Percentiles rank a stretch among this genome's conserved stretches.
Evolutionary conservation across 148 eudicot species (phyloP).

Genomic region (Polygonum aviculare): DNA sequence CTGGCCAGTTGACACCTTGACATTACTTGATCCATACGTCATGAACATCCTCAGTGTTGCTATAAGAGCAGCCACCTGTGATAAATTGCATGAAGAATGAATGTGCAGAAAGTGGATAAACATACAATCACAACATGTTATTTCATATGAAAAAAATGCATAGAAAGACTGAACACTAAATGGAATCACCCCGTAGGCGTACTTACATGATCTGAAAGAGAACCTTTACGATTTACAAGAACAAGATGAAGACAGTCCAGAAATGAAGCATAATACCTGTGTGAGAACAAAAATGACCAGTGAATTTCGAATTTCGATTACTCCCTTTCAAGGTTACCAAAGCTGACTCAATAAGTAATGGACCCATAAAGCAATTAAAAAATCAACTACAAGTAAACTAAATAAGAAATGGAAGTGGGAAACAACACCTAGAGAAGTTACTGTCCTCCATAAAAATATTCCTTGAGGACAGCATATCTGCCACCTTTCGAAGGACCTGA

Average conservation of each 20-base stretch:
- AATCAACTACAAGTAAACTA: background rate
- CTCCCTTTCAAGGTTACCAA: background rate
- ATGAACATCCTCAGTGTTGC: constrained; percentile 67
- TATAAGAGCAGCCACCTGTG: constrained; percentile 81
- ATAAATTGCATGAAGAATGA: constrained; percentile 4
- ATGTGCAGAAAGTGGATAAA: background rate
- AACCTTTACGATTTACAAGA: constrained; percentile 63
- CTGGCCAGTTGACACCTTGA: constrained; percentile 22
- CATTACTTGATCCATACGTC: constrained; percentile 53
- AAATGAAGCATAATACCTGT: constrained; percentile 74
- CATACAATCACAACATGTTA: background rate
- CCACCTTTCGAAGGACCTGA: constrained; percentile 69
- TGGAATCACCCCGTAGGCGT: background rate
- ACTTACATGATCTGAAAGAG: constrained; percentile 74
- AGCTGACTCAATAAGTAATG: background rate
- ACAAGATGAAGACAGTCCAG: constrained; percentile 82
- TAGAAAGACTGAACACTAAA: background rate
- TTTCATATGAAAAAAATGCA: background rate
- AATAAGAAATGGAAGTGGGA: background rate
- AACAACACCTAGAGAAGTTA: constrained; percentile 51
- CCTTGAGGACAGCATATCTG: constrained; percentile 62
- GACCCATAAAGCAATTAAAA: background rate
- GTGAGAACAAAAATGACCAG: constrained; percentile 1
- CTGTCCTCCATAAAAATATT: constrained; percentile 43
- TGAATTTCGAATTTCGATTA: background rate